These are phyloP conservation scores for Phytophthora multivora DNA, from an alignment of 352 stramenopile species.

Conservation along the genomic window DNA sequence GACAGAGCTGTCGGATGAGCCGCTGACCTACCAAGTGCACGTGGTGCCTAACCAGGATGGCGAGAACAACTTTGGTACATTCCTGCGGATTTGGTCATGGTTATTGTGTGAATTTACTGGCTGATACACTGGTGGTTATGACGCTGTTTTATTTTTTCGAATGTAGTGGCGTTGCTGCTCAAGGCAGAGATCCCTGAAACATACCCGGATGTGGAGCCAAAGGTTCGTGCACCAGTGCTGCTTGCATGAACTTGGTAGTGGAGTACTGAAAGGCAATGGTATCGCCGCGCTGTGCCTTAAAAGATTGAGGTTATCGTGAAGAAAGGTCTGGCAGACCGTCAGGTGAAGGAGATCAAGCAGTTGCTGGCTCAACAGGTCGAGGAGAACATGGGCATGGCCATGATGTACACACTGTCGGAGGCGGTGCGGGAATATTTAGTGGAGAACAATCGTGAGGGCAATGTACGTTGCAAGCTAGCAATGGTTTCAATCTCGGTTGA, in stretches of 20 bases:
- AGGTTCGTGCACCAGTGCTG: conserved; percentile 31
- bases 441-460: conserved; percentile 87
- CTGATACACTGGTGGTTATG: not conserved
- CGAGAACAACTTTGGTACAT: conserved; percentile 77
- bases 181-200: conserved; percentile 78
- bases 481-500: too few species aligned
- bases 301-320: conserved; percentile 79
- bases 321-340: conserved; percentile 78
- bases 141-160: not conserved
- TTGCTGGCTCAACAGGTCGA: conserved; percentile 68
- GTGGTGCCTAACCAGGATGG: conserved; percentile 87
- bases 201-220: conserved; percentile 78
- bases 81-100: not conserved
- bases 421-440: conserved; percentile 86
- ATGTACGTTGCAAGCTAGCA: conserved; percentile 42
- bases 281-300: not conserved
- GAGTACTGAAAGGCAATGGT: not conserved
- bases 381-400: conserved; percentile 87
- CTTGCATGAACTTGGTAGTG: not conserved
- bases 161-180: conserved; percentile 68
- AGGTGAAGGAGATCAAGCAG: conserved; percentile 78
- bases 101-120: not conserved
- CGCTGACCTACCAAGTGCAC: conserved; percentile 75
- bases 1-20: conserved; percentile 78
- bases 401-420: conserved; percentile 88